Evolutionary conservation across 2,329 filamentous ascomycete species (phyloP), one percentile per base, ranked within the genome.

Genomic region (Penicillium sp.): DNA sequence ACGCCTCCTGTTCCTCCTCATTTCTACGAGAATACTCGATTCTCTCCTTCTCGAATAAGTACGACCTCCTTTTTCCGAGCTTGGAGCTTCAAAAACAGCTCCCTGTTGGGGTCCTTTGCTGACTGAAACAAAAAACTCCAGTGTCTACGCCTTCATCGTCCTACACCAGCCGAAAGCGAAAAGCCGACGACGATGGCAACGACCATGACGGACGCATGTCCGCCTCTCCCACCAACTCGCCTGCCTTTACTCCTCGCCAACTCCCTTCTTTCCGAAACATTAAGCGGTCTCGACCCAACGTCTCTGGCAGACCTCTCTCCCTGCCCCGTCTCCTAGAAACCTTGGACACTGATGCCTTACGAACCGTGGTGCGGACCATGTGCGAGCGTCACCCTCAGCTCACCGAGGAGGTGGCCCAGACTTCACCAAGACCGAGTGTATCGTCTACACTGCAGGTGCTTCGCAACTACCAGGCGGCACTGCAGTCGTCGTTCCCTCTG

Each of bases 381-480:
- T 96, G 90, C 73, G 87, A 95, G 62, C 82, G 86, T 57, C 89
- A 95, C 64, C 89, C 90, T 3, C 84, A 87, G 55, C 86, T 98
- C 52, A 85, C 84, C 43, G 81, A 87, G 42, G 90, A 97, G 68
- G 86, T 98, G 36, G 82, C 89, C 26, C 79, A 84, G 44, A 82
- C 85, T 42, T 90, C 91, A 35, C 93, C 93, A 47, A 82, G 87
- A n/a, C 93, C 93, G 0, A 89, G 87, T 28, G 87, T 93, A 43
- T 74, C 81, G 32, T 86, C 88, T 8, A 89, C 88, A 0, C 75
- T 97, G 20, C 78, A 85, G 36, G 87, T 97, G 7, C 75, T 98
- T 46, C 77, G 79, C 55, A 85, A 86, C 51, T 98, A 98, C 68
- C 85, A 95, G 65, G 77, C 82, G 9, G 80, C 80, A 46, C 77